Conservation (phyloP, 164 flowering plant genomes). For the Kalanchoe fedtschenkoi region DNA sequence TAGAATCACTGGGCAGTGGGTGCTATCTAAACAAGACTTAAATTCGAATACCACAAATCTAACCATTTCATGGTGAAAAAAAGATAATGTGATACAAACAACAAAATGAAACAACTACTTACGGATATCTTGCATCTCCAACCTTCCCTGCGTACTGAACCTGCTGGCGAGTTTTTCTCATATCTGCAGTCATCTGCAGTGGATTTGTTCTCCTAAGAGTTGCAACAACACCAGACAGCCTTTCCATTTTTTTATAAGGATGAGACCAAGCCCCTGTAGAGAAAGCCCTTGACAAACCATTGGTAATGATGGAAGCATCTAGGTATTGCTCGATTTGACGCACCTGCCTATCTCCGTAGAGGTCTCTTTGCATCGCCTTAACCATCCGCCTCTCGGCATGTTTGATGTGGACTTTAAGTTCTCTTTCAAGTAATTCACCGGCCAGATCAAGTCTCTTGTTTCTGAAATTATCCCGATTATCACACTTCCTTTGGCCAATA, state of each 20-base stretch:
- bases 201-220: slow-evolving; percentile 76
- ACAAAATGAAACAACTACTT: slow-evolving; percentile 25
- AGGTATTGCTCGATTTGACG: slow-evolving; percentile 64
- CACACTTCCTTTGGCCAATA: slow-evolving; percentile 51
- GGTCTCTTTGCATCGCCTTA: slow-evolving; percentile 72
- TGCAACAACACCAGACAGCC: slow-evolving; percentile 70
- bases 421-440: slow-evolving; percentile 70
- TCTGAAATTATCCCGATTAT: slow-evolving; percentile 73
- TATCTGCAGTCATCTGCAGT: slow-evolving; percentile 54
- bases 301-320: slow-evolving; percentile 70
- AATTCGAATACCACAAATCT: neutral
- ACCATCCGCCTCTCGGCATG: slow-evolving; percentile 76
- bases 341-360: slow-evolving; percentile 51
- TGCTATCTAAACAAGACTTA: too few species aligned
- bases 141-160: slow-evolving; percentile 78
- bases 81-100: neutral
- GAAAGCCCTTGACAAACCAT: slow-evolving; percentile 85
- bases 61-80: neutral
- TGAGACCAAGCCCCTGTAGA: slow-evolving; percentile 92
- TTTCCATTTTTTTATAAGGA: slow-evolving; percentile 54
- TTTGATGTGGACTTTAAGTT: slow-evolving; percentile 50
- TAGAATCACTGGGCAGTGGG: too few species aligned
- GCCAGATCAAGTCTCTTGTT: slow-evolving; percentile 84
- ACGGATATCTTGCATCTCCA: slow-evolving; percentile 97
- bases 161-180: slow-evolving; percentile 79